Conservation (phyloP, 148 eudicot genomes). For the Fallopia convolvulus region DNA sequence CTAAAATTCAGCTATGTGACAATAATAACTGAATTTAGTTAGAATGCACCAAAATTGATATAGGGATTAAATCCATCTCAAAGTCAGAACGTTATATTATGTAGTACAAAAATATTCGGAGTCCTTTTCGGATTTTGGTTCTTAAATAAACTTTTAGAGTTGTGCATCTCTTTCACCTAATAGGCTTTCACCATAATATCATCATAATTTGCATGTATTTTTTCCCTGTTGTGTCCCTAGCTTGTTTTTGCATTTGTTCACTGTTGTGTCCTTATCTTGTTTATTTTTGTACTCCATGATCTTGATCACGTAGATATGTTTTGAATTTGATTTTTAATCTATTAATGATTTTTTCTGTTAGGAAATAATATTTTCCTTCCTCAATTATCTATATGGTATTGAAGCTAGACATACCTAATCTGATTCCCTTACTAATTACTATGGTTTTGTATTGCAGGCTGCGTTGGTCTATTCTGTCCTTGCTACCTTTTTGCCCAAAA, state of each 20-base stretch:
- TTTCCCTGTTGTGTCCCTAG: background rate
- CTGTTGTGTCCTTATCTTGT: background rate
- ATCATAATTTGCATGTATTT: background rate
- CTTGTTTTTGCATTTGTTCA: background rate
- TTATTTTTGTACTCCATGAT: background rate
- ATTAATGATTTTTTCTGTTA: background rate
- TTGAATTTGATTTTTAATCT: background rate
- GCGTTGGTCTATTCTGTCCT: constrained; percentile 67
- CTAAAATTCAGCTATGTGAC: too few relatives aligned
- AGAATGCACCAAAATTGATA: too few relatives aligned
- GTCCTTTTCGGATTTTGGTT: background rate
- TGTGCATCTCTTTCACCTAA: background rate
- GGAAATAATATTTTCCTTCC: background rate
- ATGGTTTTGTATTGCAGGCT: constrained; percentile 36
- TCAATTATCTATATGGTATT: background rate
- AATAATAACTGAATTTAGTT: too few relatives aligned
- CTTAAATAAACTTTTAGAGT: background rate
- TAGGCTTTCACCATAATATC: background rate
- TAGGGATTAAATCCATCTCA: too few relatives aligned
- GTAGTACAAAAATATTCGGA: background rate
- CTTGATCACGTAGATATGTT: background rate
- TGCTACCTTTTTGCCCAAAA: constrained; percentile 84
- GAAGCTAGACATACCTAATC: background rate
- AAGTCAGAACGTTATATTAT: background rate
- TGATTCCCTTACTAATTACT: background rate